Conservation (phyloP, 306 rosid genomes). For the Ziziphus jujuba region DNA sequence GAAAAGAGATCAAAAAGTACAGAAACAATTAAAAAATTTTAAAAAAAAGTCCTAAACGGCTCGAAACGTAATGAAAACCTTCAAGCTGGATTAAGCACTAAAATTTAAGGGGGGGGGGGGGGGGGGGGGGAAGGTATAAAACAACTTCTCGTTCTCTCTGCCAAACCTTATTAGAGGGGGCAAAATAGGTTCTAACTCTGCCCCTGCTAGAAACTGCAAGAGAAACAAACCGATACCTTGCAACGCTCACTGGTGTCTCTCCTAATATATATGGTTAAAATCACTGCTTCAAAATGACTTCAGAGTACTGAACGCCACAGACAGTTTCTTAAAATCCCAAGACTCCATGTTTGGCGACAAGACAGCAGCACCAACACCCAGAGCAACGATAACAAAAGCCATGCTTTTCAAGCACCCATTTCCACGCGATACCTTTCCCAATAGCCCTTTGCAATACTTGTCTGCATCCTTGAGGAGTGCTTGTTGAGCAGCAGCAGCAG, state of each 20-base stretch:
- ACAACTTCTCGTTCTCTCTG: slow-evolving; percentile 29
- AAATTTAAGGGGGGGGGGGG: too few species aligned
- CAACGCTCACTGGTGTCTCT: slow-evolving; percentile 30
- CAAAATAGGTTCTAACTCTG: slow-evolving; percentile 27
- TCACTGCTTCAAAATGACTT: slow-evolving; percentile 38
- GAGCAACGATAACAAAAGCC: slow-evolving; percentile 50
- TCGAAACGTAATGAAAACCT: slow-evolving; percentile 41
- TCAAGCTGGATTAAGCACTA: slow-evolving; percentile 38
- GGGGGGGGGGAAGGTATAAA: slow-evolving; percentile 43
- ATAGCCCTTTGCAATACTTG: slow-evolving; percentile 58
- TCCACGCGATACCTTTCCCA: slow-evolving; percentile 63
- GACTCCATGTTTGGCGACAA: slow-evolving; percentile 57
- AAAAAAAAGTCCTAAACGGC: slow-evolving; percentile 41
- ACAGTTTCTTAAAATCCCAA: slow-evolving; percentile 62
- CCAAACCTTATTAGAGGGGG: slow-evolving; percentile 37
- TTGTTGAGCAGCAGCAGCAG: slow-evolving; percentile 26
- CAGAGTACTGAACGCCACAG: slow-evolving; percentile 44
- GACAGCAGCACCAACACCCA: slow-evolving; percentile 64
- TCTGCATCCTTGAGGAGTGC: slow-evolving; percentile 68
- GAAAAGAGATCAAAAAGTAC: slow-evolving; percentile 1
- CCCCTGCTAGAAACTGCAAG: slow-evolving; percentile 20
- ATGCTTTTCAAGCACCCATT: slow-evolving; percentile 52
- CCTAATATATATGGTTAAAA: slow-evolving; percentile 6
- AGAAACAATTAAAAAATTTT: slow-evolving; percentile 15
- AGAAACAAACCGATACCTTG: slow-evolving; percentile 31